Base-by-base conservation (phyloP, 768 basidiomycete genomes). In the Pisolithus sp. region DNA sequence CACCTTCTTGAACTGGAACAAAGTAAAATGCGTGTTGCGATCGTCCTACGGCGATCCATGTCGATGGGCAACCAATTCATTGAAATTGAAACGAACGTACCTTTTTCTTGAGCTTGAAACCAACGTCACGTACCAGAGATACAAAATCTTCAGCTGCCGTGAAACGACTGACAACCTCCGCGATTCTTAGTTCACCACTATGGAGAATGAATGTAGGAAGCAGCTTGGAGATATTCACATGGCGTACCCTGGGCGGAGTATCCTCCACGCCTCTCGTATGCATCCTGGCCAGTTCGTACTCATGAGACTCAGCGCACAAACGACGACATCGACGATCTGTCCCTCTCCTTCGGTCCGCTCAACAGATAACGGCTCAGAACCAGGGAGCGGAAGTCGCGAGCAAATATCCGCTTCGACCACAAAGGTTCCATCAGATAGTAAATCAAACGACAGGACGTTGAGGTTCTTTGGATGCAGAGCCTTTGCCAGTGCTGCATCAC, bases 291-390 rank as follows among this genome's bases (percentile, higher is more conserved):
- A 99, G 64, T 99, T 97, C 15, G 84, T 88, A 30, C 90, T 89
- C 96, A 99, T 99, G 56, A 99, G 74, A 62, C 94, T 97, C 57
- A 99, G 76, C 21, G 94, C 90, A 65, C 93, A 98, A 21, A 98
- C 85, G 7, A 83, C 93, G 6, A 92, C 84, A 64, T 99, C 94
- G 2, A 93, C 90, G 3, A 98, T 67, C 56, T 90, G 85, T 0
- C 82, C 91, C 48, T 79, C 76, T 26, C 79, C 82, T 34, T 72
- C 67, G 5, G 69, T 69, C 37, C 71, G 68, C 39, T 68, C 68
- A 15, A 66, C 58, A 6, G 68, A 71, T 17, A 55, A 61, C 23
- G 72, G 72, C 55, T 84, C 82, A 20, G 83, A 83, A 24, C 95
- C 95, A 2, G 96, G 94, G 5, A 98, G 68, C 3, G 95, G 95